phyloP scores from a whole-genome alignment of 345 rosid species.

The Camelina neglecta region DNA sequence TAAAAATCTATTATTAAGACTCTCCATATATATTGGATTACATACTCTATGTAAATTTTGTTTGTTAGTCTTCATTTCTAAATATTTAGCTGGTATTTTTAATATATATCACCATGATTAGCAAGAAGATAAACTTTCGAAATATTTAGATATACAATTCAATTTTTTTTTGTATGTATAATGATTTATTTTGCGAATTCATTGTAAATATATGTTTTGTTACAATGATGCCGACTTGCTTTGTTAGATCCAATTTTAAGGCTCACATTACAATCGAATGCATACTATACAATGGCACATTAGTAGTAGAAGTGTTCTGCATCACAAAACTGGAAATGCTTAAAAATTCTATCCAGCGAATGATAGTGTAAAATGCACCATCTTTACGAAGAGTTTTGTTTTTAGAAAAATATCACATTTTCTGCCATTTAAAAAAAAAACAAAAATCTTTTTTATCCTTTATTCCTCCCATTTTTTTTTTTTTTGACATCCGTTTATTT shows the following conservation, averaged over 20 bases:
- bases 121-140: neutral
- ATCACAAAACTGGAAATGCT: neutral
- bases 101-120: neutral
- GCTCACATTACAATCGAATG: neutral
- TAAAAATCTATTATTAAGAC: neutral
- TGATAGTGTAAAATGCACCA: neutral
- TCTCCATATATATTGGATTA: slow-evolving; percentile 17
- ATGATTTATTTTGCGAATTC: neutral
- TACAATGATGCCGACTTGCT: neutral
- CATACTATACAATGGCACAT: neutral
- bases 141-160: neutral
- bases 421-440: neutral
- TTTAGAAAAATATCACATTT: neutral
- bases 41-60: neutral
- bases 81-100: neutral
- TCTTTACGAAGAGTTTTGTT: neutral
- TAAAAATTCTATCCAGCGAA: neutral
- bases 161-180: neutral
- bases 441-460: neutral
- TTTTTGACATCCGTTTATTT: neutral
- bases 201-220: neutral
- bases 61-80: neutral
- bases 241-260: neutral
- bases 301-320: neutral
- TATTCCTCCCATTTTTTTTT: too few species aligned